A percentile compares a stretch with the other conserved stretches of the same genome.
Evolutionary conservation across 305 asterid genomes (phyloP).

Genomic region (Fraxinus ornus): DNA sequence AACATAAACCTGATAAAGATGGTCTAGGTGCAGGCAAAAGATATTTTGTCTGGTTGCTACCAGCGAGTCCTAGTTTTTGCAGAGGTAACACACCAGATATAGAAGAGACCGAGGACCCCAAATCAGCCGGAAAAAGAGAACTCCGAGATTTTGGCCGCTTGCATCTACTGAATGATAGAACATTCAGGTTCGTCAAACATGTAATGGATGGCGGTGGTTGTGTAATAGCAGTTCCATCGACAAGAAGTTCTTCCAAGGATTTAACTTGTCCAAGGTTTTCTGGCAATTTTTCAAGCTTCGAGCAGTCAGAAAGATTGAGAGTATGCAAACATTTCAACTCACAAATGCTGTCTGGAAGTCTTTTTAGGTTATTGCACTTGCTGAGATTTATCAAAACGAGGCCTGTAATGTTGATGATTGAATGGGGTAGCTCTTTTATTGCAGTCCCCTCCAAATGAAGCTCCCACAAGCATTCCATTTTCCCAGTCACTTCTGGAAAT

Average conservation of each 20-base stretch:
- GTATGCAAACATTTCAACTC: constrained; percentile 3
- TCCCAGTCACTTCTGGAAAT: constrained; percentile 20
- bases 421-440: constrained; percentile 18
- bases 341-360: constrained; percentile 17
- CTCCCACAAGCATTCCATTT: constrained; percentile 6
- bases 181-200: constrained; percentile 16
- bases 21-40: constrained; percentile 4
- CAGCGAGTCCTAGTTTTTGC: not conserved
- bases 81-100: not conserved
- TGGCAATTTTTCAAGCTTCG: constrained; percentile 18
- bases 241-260: constrained; percentile 13
- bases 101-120: not conserved
- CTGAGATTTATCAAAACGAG: constrained; percentile 16
- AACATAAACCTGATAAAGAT: constrained; percentile 15
- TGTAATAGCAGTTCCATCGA: constrained; percentile 1
- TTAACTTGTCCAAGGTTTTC: constrained; percentile 15
- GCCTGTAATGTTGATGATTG: constrained; percentile 12
- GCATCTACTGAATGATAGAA: constrained; percentile 23
- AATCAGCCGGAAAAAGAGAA: not conserved
- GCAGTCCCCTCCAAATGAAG: constrained; percentile 16
- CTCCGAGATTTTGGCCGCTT: constrained; percentile 6
- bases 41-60: not conserved
- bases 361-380: constrained; percentile 13
- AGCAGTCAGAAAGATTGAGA: constrained; percentile 20
- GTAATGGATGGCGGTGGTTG: constrained; percentile 13